phyloP scores from a whole-genome alignment of 1,284 basidiomycete species.

The Agroathelia rolfsii region DNA sequence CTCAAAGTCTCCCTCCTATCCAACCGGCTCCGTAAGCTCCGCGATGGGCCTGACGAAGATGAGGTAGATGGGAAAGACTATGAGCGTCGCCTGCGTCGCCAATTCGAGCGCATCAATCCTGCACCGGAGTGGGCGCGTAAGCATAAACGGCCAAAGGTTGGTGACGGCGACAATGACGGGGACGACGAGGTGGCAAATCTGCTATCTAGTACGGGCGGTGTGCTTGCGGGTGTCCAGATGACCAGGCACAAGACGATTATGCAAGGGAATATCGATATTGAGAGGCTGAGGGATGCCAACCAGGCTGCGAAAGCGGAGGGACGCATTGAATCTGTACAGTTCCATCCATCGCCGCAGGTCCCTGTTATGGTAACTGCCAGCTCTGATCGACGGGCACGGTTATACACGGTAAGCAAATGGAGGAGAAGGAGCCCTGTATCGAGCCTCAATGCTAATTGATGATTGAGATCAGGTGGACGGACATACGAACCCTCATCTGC shows the following conservation, averaged over 20 bases:
- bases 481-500: slow-evolving; percentile 83
- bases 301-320: slow-evolving; percentile 61
- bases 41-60: slow-evolving; percentile 66
- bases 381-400: slow-evolving; percentile 74
- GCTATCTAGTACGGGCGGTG: slow-evolving; percentile 51
- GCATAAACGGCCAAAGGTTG: too few species aligned
- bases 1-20: slow-evolving; percentile 56
- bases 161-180: slow-evolving; percentile 26
- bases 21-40: slow-evolving; percentile 76
- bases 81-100: slow-evolving; percentile 73
- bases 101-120: slow-evolving; percentile 87
- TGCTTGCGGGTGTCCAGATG: slow-evolving; percentile 33
- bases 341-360: slow-evolving; percentile 73
- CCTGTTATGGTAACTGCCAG: slow-evolving; percentile 87
- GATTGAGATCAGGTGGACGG: slow-evolving; percentile 92
- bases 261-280: slow-evolving; percentile 65
- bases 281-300: slow-evolving; percentile 87
- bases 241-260: slow-evolving; percentile 39
- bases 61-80: slow-evolving; percentile 76
- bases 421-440: too few species aligned
- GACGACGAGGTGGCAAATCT: slow-evolving; percentile 42
- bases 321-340: slow-evolving; percentile 63
- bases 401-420: slow-evolving; percentile 90
- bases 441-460: too few species aligned
- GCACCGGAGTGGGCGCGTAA: slow-evolving; percentile 77